Percentiles rank a stretch among this genome's conserved stretches.
phyloP scores from a whole-genome alignment of 2,329 filamentous ascomycete genomes.

The Neofusicoccum sp. region DNA sequence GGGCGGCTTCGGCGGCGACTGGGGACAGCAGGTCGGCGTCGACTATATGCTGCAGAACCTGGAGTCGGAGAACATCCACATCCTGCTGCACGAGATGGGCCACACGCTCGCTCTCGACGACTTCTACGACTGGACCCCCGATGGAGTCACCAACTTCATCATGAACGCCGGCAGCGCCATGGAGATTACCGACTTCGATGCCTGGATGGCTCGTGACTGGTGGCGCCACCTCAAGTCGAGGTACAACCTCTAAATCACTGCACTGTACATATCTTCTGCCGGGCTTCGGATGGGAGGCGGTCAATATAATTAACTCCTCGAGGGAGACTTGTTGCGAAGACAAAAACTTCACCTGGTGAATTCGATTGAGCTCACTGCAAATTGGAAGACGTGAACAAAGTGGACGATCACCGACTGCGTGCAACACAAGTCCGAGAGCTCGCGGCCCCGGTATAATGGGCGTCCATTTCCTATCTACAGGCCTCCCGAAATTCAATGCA shows the following conservation, averaged over 20 bases:
- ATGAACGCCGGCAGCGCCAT: slow-evolving; percentile 47
- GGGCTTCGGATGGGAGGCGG: too few species aligned
- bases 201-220: slow-evolving; percentile 52
- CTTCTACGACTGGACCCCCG: slow-evolving; percentile 48
- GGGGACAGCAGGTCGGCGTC: slow-evolving; percentile 46
- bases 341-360: too few species aligned
- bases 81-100: slow-evolving; percentile 44
- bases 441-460: too few species aligned
- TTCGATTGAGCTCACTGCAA: too few species aligned
- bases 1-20: slow-evolving; percentile 49
- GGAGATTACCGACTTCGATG: slow-evolving; percentile 49
- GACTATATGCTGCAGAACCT: slow-evolving; percentile 46
- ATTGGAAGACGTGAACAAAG: too few species aligned
- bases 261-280: too few species aligned
- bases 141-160: slow-evolving; percentile 43
- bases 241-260: slow-evolving; percentile 24
- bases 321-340: too few species aligned
- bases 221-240: slow-evolving; percentile 39
- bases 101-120: slow-evolving; percentile 24
- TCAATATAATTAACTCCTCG: neutral
- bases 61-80: slow-evolving; percentile 42
- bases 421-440: too few species aligned
- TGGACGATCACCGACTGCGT: too few species aligned
- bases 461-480: neutral
- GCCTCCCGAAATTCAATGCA: too few species aligned